These are phyloP conservation scores for Leishmania turanica DNA, from an alignment of 208 protist genomes.

Conservation along the genomic window DNA sequence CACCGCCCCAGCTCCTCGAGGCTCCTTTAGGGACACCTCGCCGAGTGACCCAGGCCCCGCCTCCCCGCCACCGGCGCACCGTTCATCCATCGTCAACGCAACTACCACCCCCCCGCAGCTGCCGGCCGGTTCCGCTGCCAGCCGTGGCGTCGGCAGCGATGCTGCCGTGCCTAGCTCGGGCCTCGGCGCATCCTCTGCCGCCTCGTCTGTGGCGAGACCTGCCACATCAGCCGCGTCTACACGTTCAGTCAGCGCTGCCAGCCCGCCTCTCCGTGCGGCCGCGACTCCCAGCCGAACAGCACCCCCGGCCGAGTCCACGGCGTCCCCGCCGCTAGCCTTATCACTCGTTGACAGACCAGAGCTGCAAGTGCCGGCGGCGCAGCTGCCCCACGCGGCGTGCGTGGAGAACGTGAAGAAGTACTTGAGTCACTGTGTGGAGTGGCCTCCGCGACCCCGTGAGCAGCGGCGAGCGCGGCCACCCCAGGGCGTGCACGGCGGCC, in stretches of 20 bases:
- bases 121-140: not conserved
- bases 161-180: slow-evolving; percentile 3
- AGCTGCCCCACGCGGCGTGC: slow-evolving; percentile 23
- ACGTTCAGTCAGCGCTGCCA: not conserved
- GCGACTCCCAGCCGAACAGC: slow-evolving; percentile 1
- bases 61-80: not conserved
- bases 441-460: slow-evolving; percentile 32
- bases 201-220: not conserved
- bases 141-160: not conserved
- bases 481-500: not conserved
- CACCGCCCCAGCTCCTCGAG: not conserved
- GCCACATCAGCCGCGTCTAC: not conserved
- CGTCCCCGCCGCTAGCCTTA: slow-evolving; percentile 9
- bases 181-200: not conserved
- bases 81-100: not conserved
- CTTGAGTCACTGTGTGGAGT: slow-evolving; percentile 45
- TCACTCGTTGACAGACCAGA: slow-evolving; percentile 1
- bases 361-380: slow-evolving; percentile 8
- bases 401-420: slow-evolving; percentile 43
- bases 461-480: not conserved
- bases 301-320: not conserved
- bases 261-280: not conserved
- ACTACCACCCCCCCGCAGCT: not conserved
- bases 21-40: not conserved
- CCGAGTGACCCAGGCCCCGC: not conserved